Percentiles rank a stretch among this genome's conserved stretches.
Evolutionary conservation across 352 stramenopile genomes (phyloP).

Genomic region (Phytophthora quininea): DNA sequence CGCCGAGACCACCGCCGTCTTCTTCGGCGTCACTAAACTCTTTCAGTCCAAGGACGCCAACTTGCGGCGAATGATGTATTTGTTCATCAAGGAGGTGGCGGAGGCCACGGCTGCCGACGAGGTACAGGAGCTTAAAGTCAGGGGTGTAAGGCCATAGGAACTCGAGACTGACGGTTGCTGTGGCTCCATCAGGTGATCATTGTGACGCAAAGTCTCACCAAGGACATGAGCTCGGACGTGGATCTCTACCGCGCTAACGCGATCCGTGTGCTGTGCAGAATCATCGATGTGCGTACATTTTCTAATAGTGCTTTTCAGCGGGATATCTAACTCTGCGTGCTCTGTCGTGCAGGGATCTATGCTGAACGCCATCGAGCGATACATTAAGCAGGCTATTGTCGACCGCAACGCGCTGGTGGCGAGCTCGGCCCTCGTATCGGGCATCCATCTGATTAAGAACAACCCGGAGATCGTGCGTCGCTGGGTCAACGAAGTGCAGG

Average conservation of each 20-base stretch:
- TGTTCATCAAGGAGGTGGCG: slow-evolving; percentile 99
- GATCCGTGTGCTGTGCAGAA: slow-evolving; percentile 97
- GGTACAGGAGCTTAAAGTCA: slow-evolving; percentile 25
- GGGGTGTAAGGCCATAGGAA: not conserved
- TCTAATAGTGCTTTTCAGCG: not conserved
- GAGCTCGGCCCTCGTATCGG: slow-evolving; percentile 96
- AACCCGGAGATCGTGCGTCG: slow-evolving; percentile 92
- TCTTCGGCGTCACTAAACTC: slow-evolving; percentile 99
- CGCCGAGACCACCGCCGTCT: slow-evolving; percentile 97
- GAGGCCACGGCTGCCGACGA: slow-evolving; percentile 91
- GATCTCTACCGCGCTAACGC: slow-evolving; percentile 99
- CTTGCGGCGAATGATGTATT: slow-evolving; percentile 98
- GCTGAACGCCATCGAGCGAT: slow-evolving; percentile 93
- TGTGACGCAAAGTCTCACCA: slow-evolving; percentile 98
- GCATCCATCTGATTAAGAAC: slow-evolving; percentile 94
- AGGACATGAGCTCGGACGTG: slow-evolving; percentile 99
- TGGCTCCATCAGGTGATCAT: slow-evolving; percentile 97
- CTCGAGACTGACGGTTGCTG: slow-evolving; percentile 18
- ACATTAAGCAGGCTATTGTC: slow-evolving; percentile 99
- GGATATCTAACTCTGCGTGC: slow-evolving; percentile 7
- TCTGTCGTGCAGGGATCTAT: slow-evolving; percentile 70
- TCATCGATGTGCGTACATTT: slow-evolving; percentile 84
- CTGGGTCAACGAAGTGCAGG: slow-evolving; percentile 98
- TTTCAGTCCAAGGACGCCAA: slow-evolving; percentile 99
- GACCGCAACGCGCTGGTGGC: slow-evolving; percentile 97